Evolutionary conservation across 2,329 filamentous ascomycete genomes (phyloP).

Genomic region (Penicillium frequentans): DNA sequence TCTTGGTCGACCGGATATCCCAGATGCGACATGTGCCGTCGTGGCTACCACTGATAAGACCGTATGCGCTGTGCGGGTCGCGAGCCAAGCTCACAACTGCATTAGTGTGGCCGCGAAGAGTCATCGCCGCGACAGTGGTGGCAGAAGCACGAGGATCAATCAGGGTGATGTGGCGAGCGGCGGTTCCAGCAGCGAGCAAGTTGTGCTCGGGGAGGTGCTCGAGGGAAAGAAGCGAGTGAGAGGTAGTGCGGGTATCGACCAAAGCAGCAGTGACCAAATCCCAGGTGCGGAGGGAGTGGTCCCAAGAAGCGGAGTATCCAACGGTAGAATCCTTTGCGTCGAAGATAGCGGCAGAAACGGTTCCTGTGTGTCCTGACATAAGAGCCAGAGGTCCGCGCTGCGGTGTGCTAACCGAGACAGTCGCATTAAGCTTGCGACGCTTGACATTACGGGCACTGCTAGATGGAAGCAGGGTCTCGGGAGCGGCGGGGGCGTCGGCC

Average conservation of each 20-base stretch:
- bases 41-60: constrained; percentile 85
- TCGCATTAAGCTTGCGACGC: constrained; percentile 66
- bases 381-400: constrained; percentile 79
- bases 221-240: constrained; percentile 79
- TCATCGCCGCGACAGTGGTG: constrained; percentile 77
- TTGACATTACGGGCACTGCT: constrained; percentile 66
- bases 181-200: constrained; percentile 73
- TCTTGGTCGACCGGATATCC: constrained; percentile 75
- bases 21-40: constrained; percentile 92
- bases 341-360: constrained; percentile 80
- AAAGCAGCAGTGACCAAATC: constrained; percentile 79
- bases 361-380: constrained; percentile 68
- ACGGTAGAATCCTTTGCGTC: constrained; percentile 82
- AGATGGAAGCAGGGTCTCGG: constrained; percentile 66
- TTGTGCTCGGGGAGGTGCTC: constrained; percentile 67
- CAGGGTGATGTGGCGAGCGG: constrained; percentile 84
- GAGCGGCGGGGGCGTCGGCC: constrained; percentile 71
- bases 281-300: constrained; percentile 87
- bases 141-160: constrained; percentile 83
- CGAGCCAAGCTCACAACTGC: constrained; percentile 60
- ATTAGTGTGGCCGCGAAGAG: constrained; percentile 86
- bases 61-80: constrained; percentile 69
- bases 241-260: constrained; percentile 80
- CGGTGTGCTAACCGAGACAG: constrained; percentile 54
- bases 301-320: constrained; percentile 86